These are phyloP conservation scores for Phytophthora meadii DNA, from an alignment of 352 stramenopile species.

Conservation along the genomic window DNA sequence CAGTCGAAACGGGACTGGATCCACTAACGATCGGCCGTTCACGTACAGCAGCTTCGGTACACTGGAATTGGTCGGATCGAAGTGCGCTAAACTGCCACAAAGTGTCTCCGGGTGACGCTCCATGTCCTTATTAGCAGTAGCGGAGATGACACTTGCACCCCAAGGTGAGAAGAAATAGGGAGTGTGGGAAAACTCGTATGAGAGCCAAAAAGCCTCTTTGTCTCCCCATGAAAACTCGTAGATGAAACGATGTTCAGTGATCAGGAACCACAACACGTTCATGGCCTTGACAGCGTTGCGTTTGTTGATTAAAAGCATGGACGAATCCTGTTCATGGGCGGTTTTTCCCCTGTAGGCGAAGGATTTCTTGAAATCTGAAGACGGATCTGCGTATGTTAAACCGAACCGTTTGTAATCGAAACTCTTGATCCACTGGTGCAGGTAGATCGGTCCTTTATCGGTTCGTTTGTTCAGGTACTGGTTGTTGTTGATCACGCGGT, in stretches of 20 bases:
- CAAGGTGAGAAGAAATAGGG: conserved; percentile 75
- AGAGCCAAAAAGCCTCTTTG: conserved; percentile 83
- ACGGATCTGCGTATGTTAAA: conserved; percentile 29
- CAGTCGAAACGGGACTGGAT: conserved; percentile 47
- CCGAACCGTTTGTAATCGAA: conserved; percentile 65
- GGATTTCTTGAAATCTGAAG: conserved; percentile 42
- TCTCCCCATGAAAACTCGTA: conserved; percentile 75
- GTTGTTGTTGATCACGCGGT: conserved; percentile 55
- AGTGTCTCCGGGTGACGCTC: conserved; percentile 60
- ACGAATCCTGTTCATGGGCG: conserved; percentile 77
- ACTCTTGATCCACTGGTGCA: conserved; percentile 56
- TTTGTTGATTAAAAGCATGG: conserved; percentile 78
- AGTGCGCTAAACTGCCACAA: conserved; percentile 75
- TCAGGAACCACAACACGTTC: conserved; percentile 73
- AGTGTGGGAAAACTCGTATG: conserved; percentile 59
- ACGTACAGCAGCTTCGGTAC: conserved; percentile 46
- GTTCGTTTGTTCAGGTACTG: conserved; percentile 58
- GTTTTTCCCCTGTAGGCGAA: conserved; percentile 52
- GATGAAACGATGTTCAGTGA: conserved; percentile 68
- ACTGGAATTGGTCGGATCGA: conserved; percentile 41
- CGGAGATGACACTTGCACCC: conserved; percentile 60
- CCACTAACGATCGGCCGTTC: conserved; percentile 50
- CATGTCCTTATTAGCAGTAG: conserved; percentile 60
- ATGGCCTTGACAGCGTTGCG: conserved; percentile 44
- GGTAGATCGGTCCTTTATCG: conserved; percentile 35